A percentile compares a stretch with the other conserved stretches of the same genome.
Conservation (phyloP, 2,329 filamentous ascomycete genomes). For the Hypoxylon sp. region DNA sequence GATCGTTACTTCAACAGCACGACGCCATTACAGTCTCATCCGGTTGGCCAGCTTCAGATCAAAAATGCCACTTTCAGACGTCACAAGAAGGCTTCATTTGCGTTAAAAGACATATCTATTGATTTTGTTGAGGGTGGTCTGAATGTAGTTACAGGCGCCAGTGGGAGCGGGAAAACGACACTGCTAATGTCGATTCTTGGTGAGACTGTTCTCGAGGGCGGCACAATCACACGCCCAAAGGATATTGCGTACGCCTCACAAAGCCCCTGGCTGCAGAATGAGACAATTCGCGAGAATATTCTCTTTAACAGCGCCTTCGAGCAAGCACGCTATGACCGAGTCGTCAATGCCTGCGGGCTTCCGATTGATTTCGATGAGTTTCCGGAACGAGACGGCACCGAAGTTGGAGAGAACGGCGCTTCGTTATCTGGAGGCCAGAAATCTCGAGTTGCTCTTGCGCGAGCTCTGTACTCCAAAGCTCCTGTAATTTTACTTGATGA, state of each 20-base stretch:
- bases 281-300: conserved; percentile 69
- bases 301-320: conserved; percentile 68
- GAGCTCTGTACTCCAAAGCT: conserved; percentile 70
- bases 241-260: conserved; percentile 72
- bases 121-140: conserved; percentile 68
- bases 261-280: conserved; percentile 71
- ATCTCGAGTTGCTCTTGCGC: conserved; percentile 69
- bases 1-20: conserved; percentile 69
- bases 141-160: conserved; percentile 68
- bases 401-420: conserved; percentile 69
- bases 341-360: conserved; percentile 70
- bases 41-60: conserved; percentile 65
- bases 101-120: conserved; percentile 63
- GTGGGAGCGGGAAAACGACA: conserved; percentile 71
- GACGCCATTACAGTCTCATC: conserved; percentile 63
- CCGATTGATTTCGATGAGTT: conserved; percentile 66
- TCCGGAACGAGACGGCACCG: conserved; percentile 64
- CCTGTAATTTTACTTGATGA: conserved; percentile 71
- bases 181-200: conserved; percentile 68
- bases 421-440: conserved; percentile 71
- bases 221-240: conserved; percentile 63
- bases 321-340: conserved; percentile 66
- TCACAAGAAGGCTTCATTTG: conserved; percentile 65
- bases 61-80: conserved; percentile 64
- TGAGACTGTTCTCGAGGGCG: conserved; percentile 66